Percentiles rank a stretch among this genome's conserved stretches.
These are phyloP conservation scores for Scutellaria minor DNA, from an alignment of 257 asterid species.

Conservation along the genomic window DNA sequence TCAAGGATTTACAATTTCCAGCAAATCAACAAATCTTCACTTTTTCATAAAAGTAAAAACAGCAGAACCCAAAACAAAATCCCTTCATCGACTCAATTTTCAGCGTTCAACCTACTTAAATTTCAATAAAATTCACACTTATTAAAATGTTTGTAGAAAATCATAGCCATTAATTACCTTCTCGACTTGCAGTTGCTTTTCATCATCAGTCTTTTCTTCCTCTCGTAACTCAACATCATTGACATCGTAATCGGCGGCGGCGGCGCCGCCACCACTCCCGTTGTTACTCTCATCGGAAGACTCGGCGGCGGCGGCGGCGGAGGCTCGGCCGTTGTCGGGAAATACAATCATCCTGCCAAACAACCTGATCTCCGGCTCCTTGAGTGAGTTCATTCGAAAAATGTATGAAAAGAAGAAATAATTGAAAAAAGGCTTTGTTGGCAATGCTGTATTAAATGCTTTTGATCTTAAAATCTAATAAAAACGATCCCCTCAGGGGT, in stretches of 20 bases:
- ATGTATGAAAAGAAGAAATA: slow-evolving; percentile 24
- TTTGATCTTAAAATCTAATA: slow-evolving; percentile 50
- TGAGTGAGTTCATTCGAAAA: slow-evolving; percentile 39
- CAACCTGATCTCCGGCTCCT: slow-evolving; percentile 65
- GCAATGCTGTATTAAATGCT: slow-evolving; percentile 45
- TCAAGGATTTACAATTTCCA: slow-evolving; percentile 5
- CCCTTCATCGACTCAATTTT: slow-evolving; percentile 8
- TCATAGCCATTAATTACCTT: slow-evolving; percentile 47
- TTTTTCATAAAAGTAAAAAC: neutral
- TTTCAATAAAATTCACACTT: neutral
- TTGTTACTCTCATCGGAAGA: slow-evolving; percentile 32
- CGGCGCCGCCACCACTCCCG: slow-evolving; percentile 18
- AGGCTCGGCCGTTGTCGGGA: slow-evolving; percentile 51
- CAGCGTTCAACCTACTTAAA: slow-evolving; percentile 18
- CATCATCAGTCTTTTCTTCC: slow-evolving; percentile 38
- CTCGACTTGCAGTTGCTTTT: slow-evolving; percentile 39
- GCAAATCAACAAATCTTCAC: neutral
- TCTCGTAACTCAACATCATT: slow-evolving; percentile 7
- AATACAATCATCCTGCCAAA: slow-evolving; percentile 73
- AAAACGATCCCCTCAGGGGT: slow-evolving; percentile 22
- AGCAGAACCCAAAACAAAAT: slow-evolving; percentile 1
- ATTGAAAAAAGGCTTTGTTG: slow-evolving; percentile 48
- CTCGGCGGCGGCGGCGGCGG: slow-evolving; percentile 29
- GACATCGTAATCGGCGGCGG: slow-evolving; percentile 26
- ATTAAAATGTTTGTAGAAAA: slow-evolving; percentile 17